phyloP scores from a whole-genome alignment of 2,329 filamentous ascomycete species.

The Venturia aucupariae region DNA sequence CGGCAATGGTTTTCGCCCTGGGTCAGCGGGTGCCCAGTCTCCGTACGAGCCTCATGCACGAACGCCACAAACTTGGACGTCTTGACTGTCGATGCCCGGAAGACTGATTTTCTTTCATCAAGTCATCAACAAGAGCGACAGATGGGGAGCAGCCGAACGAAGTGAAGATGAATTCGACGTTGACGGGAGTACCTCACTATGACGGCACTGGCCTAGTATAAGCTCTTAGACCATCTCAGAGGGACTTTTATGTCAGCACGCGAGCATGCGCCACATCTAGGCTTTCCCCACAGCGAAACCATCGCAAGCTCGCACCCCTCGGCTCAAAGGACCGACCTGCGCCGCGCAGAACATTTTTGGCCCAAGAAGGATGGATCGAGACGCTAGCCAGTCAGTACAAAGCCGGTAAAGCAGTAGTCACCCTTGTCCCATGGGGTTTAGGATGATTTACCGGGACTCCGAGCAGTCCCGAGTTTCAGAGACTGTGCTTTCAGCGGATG shows the following conservation, averaged over 20 bases:
- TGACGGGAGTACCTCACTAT: not conserved
- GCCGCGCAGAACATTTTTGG: not conserved
- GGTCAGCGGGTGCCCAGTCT: not conserved
- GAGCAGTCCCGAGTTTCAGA: slow-evolving; percentile 5
- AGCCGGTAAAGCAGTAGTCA: not conserved
- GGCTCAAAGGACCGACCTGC: not conserved
- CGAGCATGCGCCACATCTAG: slow-evolving; percentile 9
- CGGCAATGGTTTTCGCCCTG: not conserved
- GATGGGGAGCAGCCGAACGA: not conserved
- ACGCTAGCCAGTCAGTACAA: not conserved
- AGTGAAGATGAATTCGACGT: not conserved
- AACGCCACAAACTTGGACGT: not conserved
- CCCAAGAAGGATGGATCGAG: slow-evolving; percentile 9
- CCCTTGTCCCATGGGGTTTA: not conserved
- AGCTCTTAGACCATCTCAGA: not conserved
- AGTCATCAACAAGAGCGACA: not conserved
- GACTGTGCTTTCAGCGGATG: slow-evolving; percentile 6
- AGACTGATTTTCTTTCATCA: not conserved
- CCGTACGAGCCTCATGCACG: slow-evolving; percentile 6
- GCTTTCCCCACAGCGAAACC: not conserved
- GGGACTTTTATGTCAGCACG: not conserved
- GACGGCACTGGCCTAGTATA: not conserved
- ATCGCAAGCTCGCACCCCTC: slow-evolving; percentile 5
- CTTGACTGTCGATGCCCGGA: not conserved
- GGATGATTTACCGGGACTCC: not conserved